Evolutionary conservation across 345 rosid genomes (phyloP).

Genomic region (Punica granatum): DNA sequence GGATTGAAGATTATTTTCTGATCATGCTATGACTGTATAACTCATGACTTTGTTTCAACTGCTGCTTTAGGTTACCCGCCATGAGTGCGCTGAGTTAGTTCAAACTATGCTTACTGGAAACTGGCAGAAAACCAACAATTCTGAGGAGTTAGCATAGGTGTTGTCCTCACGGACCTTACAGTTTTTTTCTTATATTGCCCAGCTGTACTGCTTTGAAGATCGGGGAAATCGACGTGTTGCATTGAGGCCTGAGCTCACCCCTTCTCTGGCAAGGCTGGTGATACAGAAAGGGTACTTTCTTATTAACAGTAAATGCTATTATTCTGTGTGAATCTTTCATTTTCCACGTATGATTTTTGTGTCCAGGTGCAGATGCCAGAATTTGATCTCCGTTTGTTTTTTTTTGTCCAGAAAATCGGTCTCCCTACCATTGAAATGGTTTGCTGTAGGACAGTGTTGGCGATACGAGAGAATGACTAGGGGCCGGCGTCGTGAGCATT

Average conservation of each 20-base stretch:
- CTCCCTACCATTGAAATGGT: slow-evolving; percentile 92
- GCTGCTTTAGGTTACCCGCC: background rate
- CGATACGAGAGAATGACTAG: slow-evolving; percentile 96
- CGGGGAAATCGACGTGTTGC: slow-evolving; percentile 94
- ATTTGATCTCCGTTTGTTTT: slow-evolving; percentile 48
- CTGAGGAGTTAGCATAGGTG: background rate
- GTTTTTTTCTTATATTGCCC: background rate
- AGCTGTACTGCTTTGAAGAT: slow-evolving; percentile 95
- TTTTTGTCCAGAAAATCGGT: slow-evolving; percentile 83
- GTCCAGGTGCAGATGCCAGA: slow-evolving; percentile 55
- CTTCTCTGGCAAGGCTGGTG: slow-evolving; percentile 88
- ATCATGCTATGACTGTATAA: background rate
- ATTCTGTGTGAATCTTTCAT: background rate
- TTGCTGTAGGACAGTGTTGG: slow-evolving; percentile 96
- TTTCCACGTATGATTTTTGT: slow-evolving; percentile 26
- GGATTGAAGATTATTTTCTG: background rate
- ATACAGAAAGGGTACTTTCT: slow-evolving; percentile 81
- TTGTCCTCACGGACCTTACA: background rate
- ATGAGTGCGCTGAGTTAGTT: background rate
- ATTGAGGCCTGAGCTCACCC: slow-evolving; percentile 96
- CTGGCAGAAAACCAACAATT: background rate
- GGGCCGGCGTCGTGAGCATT: slow-evolving; percentile 94
- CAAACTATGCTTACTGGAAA: background rate
- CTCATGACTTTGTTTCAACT: background rate
- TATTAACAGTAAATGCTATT: slow-evolving; percentile 1